phyloP scores from a whole-genome alignment of 306 rosid species.

The Dicorynia guianensis region DNA sequence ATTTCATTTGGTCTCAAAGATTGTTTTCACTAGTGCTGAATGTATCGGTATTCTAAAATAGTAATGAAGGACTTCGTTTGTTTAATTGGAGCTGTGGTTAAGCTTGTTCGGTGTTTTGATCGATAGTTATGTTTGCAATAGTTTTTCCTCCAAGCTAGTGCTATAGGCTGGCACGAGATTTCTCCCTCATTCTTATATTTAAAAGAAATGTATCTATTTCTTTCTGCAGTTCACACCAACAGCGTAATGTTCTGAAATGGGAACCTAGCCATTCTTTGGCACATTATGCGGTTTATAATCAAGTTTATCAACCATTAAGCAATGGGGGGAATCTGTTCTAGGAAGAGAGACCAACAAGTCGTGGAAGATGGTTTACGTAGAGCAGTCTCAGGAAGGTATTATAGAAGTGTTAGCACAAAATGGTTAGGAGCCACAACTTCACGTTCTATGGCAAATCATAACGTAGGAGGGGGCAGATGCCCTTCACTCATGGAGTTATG shows the following conservation, averaged over 20 bases:
- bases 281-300: constrained; percentile 17
- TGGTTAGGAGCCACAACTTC: constrained; percentile 57
- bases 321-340: constrained; percentile 80
- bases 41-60: not conserved
- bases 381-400: constrained; percentile 51
- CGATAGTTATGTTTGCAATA: no score
- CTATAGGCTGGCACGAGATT: no score
- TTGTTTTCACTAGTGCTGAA: not conserved
- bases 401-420: constrained; percentile 59
- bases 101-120: not conserved
- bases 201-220: not conserved
- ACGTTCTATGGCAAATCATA: constrained; percentile 44
- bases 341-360: constrained; percentile 69
- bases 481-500: constrained; percentile 75
- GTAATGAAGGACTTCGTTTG: not conserved
- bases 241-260: constrained; percentile 31
- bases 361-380: constrained; percentile 45
- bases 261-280: constrained; percentile 20
- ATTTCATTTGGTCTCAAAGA: not conserved
- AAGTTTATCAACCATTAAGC: not conserved
- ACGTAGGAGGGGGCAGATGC: constrained; percentile 48
- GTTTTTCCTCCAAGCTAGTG: no score
- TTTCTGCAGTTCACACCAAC: constrained; percentile 44
- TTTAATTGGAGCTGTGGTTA: constrained; percentile 11
- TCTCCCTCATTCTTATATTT: not conserved